Evolutionary conservation across 2,329 filamentous ascomycete species (phyloP), one percentile per base, ranked within the genome.

Genomic region (Phaeosphaeriaceae sp.): DNA sequence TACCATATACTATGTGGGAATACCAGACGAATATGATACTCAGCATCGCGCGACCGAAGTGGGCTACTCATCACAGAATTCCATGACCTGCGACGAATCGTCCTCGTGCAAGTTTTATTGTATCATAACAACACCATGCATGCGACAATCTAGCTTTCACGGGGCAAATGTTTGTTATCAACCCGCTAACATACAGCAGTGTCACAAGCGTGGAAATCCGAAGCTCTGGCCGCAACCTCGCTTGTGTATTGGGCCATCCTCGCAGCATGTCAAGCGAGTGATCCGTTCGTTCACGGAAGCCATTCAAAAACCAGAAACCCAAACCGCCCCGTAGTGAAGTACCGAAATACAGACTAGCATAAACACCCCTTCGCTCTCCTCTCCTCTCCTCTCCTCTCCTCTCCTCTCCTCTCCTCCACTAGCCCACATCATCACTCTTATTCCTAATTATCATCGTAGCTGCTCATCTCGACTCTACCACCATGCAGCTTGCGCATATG

Each of bases 201-300:
- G n/a, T n/a, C n/a, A n/a, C n/a, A n/a, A 73, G 67, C 5, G 64
- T 72, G 3, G 66, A 67, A 9, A 73, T 66, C 62, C 0, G 63
- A 74, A 31, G 68, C 66, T 1, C 45, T 76, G 7, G 66, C 71
- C 3, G 51, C 41, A 1, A 68, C 61, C 0, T 45, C 65, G 0
- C 63, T 76, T 2, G 60, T 67, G 1, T 76, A 76, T 51, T 68
- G 56, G 44, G 21, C 75, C 1, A 62, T 76, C 0, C 48, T 76
- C 17, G 68, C 62, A 9, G 69, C 70, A 4, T 60, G 41, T 20
- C 68, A 73, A 27, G 64, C 62, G 9, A 60, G 51, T 7, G 61
- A 69, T 6, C 52, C 54, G 0, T 65, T 67, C 22, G 47, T 57
- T 1, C 54, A 60, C 36, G 60, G 60, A 1, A 36, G 53, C 0